Base-by-base conservation (phyloP, 148 eudicot species). In the Amaranthus hypochondriacus region DNA sequence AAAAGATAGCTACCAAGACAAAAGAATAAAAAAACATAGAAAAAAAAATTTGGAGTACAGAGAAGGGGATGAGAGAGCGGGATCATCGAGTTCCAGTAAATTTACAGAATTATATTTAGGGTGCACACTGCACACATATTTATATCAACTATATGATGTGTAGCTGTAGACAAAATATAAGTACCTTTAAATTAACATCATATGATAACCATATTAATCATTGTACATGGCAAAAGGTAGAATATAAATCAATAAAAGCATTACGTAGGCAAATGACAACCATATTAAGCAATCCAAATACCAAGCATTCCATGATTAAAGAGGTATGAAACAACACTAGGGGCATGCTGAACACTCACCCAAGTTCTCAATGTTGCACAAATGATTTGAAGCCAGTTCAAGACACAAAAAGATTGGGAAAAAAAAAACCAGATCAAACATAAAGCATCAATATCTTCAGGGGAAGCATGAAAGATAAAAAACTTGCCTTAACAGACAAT, bases 401-500 rank as follows among this genome's bases (percentile, higher is more conserved):
- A 71, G 4, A 43, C 57, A 1, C 62, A 78, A 59, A 66, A 21
- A 59, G 21, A 51, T 49, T 12, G 11, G 48, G 46, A 56, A 79
- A 28, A 48, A 13, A 48, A 13, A 72, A 11, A 13, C 6, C 48
- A 69, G n/a, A 49, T 48, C 7, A 46, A 18, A 55, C 6, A 53
- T 55, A 3, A 2, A 54, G 18, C 48, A 13, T 64, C 48, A 46
- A 81, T 43, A 53, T 5, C 7, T 49, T 50, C 5, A 54, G 46
- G 6, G 21, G 56, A 46, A 56, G 61, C 69, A 56, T 46, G 13
- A 43, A 49, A 63, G 47, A 9, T 66, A 18, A 18, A 70, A 5
- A 70, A 84, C 87, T 81, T 89, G 78, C 98, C 97, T 91, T 89
- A 63, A 94, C 92, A 58, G 98, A 94, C 75, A 94, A 84, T 39